Conservation (phyloP, 176 grass and related monocot genomes). For the Thalia dealbata region DNA sequence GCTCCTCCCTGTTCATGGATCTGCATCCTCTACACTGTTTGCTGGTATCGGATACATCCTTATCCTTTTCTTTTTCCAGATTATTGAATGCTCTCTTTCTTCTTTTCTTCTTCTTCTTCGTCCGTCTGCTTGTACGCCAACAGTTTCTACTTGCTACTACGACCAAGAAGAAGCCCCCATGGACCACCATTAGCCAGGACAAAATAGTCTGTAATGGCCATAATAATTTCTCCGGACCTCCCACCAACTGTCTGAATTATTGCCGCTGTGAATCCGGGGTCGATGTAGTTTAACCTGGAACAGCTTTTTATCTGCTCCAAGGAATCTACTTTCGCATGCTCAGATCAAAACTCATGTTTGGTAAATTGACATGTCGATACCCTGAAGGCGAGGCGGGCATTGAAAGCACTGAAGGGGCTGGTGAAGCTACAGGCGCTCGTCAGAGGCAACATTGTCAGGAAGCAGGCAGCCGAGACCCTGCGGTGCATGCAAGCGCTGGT, state of each 20-base stretch:
- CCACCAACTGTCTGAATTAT: conserved; percentile 3
- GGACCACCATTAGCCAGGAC: conserved; percentile 2
- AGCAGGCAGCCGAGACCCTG: conserved; percentile 86
- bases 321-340: background rate
- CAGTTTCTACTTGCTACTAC: background rate
- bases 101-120: background rate
- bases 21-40: background rate
- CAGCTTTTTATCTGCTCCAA: background rate
- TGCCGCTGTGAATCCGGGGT: conserved; percentile 3
- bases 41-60: background rate
- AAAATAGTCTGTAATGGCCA: background rate
- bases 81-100: background rate
- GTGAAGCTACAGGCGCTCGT: conserved; percentile 96
- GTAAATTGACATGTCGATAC: background rate
- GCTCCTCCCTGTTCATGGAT: background rate
- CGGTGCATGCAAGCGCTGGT: conserved; percentile 94
- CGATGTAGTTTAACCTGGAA: background rate
- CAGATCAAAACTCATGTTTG: background rate
- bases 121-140: background rate
- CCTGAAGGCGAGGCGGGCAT: conserved; percentile 70
- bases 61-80: conserved; percentile 10
- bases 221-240: background rate
- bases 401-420: conserved; percentile 74
- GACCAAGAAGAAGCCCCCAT: background rate
- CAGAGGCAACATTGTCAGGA: conserved; percentile 87